phyloP scores from a whole-genome alignment of 768 basidiomycete genomes.

The Suillus tomentosus region DNA sequence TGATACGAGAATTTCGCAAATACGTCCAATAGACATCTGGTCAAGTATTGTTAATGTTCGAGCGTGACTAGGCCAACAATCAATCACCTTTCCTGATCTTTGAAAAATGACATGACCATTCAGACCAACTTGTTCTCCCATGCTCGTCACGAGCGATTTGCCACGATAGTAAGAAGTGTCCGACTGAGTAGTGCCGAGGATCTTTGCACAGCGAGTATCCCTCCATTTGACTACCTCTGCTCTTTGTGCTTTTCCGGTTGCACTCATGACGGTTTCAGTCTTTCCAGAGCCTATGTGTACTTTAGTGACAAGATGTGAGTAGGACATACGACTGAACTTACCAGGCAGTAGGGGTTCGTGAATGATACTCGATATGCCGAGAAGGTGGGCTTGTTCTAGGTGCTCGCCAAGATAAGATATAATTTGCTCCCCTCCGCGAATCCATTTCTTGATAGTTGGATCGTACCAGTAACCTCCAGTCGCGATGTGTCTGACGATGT shows the following conservation, averaged over 20 bases:
- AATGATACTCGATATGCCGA: constrained; percentile 3
- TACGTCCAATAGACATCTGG: constrained; percentile 8
- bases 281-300: not conserved
- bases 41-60: not conserved
- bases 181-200: not conserved
- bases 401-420: constrained; percentile 1
- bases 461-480: constrained; percentile 20
- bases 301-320: not conserved
- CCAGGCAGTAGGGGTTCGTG: not conserved
- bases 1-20: constrained; percentile 10
- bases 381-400: constrained; percentile 10
- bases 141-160: not conserved
- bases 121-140: not conserved
- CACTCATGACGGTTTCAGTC: not conserved
- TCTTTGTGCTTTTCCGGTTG: not conserved
- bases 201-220: not conserved
- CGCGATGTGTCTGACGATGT: constrained; percentile 19
- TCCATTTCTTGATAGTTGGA: constrained; percentile 16
- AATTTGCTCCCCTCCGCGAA: not conserved
- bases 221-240: not conserved
- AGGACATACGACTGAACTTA: not conserved
- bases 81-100: not conserved
- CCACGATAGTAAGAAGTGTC: not conserved
- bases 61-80: not conserved
- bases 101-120: not conserved